Evolutionary conservation across 2,329 filamentous ascomycete genomes (phyloP), one percentile per base, ranked within the genome.

Genomic region (Madurella fahalii): DNA sequence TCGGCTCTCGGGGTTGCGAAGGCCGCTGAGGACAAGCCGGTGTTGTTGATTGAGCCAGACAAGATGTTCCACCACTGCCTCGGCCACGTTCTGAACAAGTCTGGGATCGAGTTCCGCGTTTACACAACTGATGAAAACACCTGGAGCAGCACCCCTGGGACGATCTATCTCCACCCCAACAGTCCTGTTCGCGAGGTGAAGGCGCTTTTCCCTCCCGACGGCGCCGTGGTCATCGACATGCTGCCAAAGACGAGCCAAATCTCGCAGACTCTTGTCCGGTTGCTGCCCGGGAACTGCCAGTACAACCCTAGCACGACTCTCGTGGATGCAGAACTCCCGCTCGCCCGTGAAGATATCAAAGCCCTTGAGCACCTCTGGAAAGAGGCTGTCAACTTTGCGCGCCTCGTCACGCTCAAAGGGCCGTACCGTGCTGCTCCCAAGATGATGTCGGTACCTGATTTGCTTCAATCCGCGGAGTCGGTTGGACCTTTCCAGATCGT

Each of bases 1-100:
- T 49, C 62, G 0, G 64, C 64, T 3, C 31, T 64, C 4, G 47
- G 52, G 1, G 53, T 67, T 3, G 50, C 53, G 0, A 54, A 56
- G 3, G 46, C 49, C 5, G 54, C 57, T 5, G 9, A 50, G 2
- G 18, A 47, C 5, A 50, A 57, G n/a, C 48, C 51, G 1, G 43
- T 71, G 0, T 47, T 74, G 2, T 53, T 76, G 0, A 46, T 76
- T 9, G 68, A 70, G 2, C 65, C 72, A 0, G 71, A 74, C 39
- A 37, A 55, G 0, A 47, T 65, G 18, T 64, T 73, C 2, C 44
- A 63, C 15, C 56, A 63, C 5, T 69, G 64, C 18, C 52, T 67
- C 5, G 53, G 54, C 16, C 62, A 65, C 31, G 32, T 70, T 5
- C 43, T 61, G 0, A 43, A 40, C 40, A 44, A 41, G 2, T 50